Conservation (phyloP, 169 alveolate genomes). For the Theileria luwenshuni region DNA sequence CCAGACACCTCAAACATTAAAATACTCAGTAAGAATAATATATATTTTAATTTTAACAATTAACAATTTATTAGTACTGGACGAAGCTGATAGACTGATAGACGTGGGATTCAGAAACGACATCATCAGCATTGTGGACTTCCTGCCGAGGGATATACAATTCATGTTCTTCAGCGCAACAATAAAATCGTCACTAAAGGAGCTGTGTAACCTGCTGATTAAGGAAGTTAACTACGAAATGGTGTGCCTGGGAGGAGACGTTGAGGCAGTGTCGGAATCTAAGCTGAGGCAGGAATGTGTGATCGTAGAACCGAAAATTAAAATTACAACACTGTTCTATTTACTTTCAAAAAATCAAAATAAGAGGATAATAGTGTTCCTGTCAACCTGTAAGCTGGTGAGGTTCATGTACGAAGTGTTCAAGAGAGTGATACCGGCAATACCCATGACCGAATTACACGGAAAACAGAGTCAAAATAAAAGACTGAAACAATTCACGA, state of each 20-base stretch:
- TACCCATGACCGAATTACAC: conserved; percentile 87
- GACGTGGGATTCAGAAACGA: conserved; percentile 91
- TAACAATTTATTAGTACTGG: conserved; percentile 74
- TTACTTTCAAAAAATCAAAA: conserved; percentile 87
- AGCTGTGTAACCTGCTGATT: conserved; percentile 45
- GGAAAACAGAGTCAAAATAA: conserved; percentile 89
- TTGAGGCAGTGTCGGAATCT: conserved; percentile 62
- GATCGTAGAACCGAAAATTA: conserved; percentile 80
- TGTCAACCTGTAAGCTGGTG: conserved; percentile 93
- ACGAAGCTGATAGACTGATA: conserved; percentile 92
- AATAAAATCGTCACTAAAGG: conserved; percentile 73
- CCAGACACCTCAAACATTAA: conserved; percentile 49
- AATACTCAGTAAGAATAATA: conserved; percentile 62
- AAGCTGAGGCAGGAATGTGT: conserved; percentile 86
- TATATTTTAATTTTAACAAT: too few species aligned
- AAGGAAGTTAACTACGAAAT: conserved; percentile 51
- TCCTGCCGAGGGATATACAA: conserved; percentile 64
- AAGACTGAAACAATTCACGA: conserved; percentile 57
- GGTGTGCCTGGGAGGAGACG: conserved; percentile 61
- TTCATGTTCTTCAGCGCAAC: conserved; percentile 78
- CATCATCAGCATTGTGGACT: conserved; percentile 72
- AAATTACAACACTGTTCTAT: conserved; percentile 87
- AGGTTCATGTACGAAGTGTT: conserved; percentile 90
- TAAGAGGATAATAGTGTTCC: conserved; percentile 87
- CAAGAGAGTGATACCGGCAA: conserved; percentile 85